These are phyloP conservation scores for Komagataella mondaviorum DNA, from an alignment of 805 yeast genomes.

Conservation along the genomic window DNA sequence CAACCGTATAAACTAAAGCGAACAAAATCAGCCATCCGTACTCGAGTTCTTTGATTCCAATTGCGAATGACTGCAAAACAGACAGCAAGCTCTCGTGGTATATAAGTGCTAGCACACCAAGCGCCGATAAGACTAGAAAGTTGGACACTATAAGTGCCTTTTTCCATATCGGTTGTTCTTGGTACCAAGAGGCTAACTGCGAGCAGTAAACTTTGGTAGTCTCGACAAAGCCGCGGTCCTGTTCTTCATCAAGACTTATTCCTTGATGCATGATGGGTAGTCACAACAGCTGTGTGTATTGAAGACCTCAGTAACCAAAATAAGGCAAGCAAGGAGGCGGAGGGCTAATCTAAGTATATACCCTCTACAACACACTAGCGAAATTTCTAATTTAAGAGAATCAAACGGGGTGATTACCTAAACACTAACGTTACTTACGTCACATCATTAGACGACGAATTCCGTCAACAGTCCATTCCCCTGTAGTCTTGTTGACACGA, in stretches of 20 bases:
- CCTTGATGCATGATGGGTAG: background rate
- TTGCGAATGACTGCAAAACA: background rate
- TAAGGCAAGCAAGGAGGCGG: background rate
- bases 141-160: background rate
- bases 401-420: background rate
- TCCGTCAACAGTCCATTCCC: background rate
- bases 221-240: background rate
- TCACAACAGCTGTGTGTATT: background rate
- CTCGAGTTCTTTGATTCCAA: background rate
- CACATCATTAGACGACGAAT: background rate
- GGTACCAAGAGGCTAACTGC: background rate
- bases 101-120: background rate
- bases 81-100: background rate
- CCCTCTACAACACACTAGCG: background rate
- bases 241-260: background rate
- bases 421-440: background rate
- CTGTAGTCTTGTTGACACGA: constrained; percentile 1
- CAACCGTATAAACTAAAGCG: constrained; percentile 42
- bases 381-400: background rate
- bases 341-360: too few species aligned
- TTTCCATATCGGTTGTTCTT: background rate
- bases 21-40: constrained; percentile 33
- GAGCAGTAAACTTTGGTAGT: background rate
- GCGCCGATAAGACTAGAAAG: background rate
- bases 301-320: background rate